Conservation (phyloP, 2,329 filamentous ascomycete genomes). For the Pseudogymnoascus sp. region DNA sequence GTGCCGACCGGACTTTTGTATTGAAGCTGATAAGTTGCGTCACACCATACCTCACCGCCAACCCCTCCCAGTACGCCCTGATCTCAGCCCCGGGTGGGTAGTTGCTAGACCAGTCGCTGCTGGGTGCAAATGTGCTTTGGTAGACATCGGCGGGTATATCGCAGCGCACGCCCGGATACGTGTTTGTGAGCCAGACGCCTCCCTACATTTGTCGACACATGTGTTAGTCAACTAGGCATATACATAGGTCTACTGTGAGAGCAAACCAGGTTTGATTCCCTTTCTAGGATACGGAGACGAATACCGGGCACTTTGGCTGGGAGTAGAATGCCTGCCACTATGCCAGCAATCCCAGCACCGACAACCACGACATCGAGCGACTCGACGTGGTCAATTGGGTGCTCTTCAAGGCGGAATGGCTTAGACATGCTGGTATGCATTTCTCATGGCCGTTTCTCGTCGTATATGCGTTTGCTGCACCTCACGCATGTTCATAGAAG, state of each 20-base stretch:
- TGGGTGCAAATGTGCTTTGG: constrained; percentile 31
- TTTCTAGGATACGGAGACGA: neutral
- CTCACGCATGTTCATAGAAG: too few species aligned
- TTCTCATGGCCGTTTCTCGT: too few species aligned
- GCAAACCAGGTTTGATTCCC: neutral
- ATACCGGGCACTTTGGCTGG: constrained; percentile 8
- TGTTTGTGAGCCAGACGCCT: constrained; percentile 24
- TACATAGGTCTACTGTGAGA: constrained; percentile 6
- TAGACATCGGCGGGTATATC: constrained; percentile 30
- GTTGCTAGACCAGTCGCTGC: neutral
- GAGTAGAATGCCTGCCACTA: constrained; percentile 3
- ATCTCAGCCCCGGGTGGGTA: constrained; percentile 22
- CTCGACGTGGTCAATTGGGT: too few species aligned
- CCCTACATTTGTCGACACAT: constrained; percentile 9
- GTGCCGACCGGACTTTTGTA: constrained; percentile 18
- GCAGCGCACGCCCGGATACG: constrained; percentile 20
- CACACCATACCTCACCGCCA: constrained; percentile 27
- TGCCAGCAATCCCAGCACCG: constrained; percentile 9
- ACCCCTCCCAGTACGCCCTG: constrained; percentile 28
- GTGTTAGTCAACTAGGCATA: neutral
- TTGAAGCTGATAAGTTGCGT: constrained; percentile 20
- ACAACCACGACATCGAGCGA: neutral
- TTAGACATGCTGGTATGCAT: too few species aligned
- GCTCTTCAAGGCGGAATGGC: too few species aligned
- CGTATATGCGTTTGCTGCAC: too few species aligned